A percentile compares a stretch with the other conserved stretches of the same genome.
Conservation (phyloP, 768 basidiomycete genomes). For the Dendrothele bispora region DNA sequence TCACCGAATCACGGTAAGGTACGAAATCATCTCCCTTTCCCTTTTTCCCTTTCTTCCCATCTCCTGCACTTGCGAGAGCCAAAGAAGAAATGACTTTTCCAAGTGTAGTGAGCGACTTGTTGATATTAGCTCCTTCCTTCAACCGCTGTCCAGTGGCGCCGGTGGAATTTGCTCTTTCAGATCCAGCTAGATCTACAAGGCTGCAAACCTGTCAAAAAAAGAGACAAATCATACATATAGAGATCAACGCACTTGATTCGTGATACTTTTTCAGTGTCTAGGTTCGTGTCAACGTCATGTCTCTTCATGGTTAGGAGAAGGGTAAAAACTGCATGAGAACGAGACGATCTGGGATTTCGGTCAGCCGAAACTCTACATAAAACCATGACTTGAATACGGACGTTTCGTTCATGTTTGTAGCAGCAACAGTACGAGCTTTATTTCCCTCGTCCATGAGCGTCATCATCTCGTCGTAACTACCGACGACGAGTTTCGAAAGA, state of each 20-base stretch:
- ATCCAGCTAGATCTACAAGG: constrained; percentile 94
- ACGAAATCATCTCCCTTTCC: constrained; percentile 90
- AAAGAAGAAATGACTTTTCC: constrained; percentile 97
- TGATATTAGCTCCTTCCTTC: constrained; percentile 98
- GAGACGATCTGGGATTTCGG: constrained; percentile 67
- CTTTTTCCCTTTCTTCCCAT: constrained; percentile 84
- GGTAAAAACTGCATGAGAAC: constrained; percentile 98
- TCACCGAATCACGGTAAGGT: constrained; percentile 95
- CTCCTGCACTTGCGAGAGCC: constrained; percentile 61
- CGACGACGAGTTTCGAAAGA: constrained; percentile 89
- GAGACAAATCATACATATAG: background rate
- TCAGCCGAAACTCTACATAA: constrained; percentile 6
- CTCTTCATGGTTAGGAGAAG: constrained; percentile 91
- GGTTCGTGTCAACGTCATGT: constrained; percentile 78
- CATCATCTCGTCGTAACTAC: constrained; percentile 95
- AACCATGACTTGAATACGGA: constrained; percentile 36
- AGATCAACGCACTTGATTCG: constrained; percentile 72
- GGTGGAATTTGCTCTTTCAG: constrained; percentile 95
- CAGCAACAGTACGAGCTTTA: constrained; percentile 96
- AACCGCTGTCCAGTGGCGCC: constrained; percentile 95
- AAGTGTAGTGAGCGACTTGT: constrained; percentile 96
- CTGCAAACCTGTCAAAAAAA: constrained; percentile 33
- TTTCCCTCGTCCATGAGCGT: constrained; percentile 99
- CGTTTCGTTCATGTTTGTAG: constrained; percentile 99
- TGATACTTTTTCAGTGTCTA: constrained; percentile 98